Percentiles rank a stretch among this genome's conserved stretches.
These are phyloP conservation scores for Tuber brumale DNA, from an alignment of 495 filamentous ascomycete species.

Conservation along the genomic window DNA sequence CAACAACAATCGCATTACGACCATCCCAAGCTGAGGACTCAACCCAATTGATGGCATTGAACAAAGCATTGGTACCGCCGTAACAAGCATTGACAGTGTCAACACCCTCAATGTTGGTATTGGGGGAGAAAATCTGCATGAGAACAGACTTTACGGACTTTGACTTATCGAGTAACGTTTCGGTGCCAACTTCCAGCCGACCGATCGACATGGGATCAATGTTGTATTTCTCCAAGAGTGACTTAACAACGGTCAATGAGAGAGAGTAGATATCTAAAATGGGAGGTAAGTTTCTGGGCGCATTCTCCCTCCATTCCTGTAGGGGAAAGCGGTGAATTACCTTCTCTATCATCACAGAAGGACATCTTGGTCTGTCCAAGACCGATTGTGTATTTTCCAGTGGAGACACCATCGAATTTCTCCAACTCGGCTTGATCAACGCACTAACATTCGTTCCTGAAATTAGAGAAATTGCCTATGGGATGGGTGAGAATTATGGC, in stretches of 20 bases:
- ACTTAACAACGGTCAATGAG: constrained; percentile 78
- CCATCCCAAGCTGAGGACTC: constrained; percentile 98
- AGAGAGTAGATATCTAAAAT: constrained; percentile 92
- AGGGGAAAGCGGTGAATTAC: constrained; percentile 45
- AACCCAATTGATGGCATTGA: constrained; percentile 96
- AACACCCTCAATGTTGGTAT: constrained; percentile 90
- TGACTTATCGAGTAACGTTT: constrained; percentile 98
- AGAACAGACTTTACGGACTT: constrained; percentile 99
- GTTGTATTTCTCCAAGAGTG: constrained; percentile 85
- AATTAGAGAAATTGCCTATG: constrained; percentile 12
- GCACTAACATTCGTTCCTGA: constrained; percentile 54
- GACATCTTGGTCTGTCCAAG: constrained; percentile 99
- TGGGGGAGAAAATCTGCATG: constrained; percentile 89
- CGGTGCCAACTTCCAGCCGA: constrained; percentile 92
- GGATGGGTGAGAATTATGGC: neutral
- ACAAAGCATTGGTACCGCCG: constrained; percentile 93
- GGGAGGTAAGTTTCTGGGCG: constrained; percentile 13
- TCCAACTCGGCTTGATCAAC: constrained; percentile 94
- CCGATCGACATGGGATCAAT: constrained; percentile 86
- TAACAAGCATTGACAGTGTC: constrained; percentile 98
- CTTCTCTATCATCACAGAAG: constrained; percentile 98
- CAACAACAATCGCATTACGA: constrained; percentile 83
- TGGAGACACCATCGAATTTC: constrained; percentile 92
- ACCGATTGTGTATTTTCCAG: constrained; percentile 98
- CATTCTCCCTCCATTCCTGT: neutral